Evolutionary conservation across 2,329 filamentous ascomycete genomes (phyloP).

Genomic region (Penicillium brevicompactum): DNA sequence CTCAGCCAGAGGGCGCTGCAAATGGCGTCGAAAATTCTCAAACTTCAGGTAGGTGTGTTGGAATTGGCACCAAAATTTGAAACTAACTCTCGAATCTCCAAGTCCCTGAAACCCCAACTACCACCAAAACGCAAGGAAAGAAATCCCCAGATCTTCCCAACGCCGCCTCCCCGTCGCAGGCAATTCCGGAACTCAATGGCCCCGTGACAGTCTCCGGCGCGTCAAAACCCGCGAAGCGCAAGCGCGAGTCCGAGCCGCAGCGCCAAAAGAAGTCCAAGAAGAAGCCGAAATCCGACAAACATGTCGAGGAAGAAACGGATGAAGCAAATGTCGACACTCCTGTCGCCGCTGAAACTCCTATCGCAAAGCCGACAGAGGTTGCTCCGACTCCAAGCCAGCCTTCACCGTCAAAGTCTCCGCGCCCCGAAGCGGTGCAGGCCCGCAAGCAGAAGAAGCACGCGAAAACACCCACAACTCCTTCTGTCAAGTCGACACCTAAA

Average conservation of each 20-base stretch:
- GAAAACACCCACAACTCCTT: background rate
- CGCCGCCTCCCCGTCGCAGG: background rate
- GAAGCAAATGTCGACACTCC: background rate
- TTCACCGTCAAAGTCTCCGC: background rate
- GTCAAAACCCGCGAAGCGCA: slow-evolving; percentile 30
- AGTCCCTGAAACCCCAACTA: slow-evolving; percentile 8
- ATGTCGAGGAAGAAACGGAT: background rate
- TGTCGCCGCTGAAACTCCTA: background rate
- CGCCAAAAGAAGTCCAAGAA: slow-evolving; percentile 8
- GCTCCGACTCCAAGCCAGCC: background rate
- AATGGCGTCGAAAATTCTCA: background rate
- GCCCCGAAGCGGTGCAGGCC: background rate
- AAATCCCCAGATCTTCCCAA: slow-evolving; percentile 6
- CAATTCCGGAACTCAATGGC: slow-evolving; percentile 1
- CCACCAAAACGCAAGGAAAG: slow-evolving; percentile 4
- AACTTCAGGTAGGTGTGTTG: background rate
- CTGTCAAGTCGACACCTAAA: background rate
- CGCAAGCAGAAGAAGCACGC: background rate
- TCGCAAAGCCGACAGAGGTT: background rate
- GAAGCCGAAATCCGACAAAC: background rate
- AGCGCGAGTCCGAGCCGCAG: slow-evolving; percentile 21
- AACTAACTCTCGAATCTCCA: slow-evolving; percentile 1
- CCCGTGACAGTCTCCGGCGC: slow-evolving; percentile 4
- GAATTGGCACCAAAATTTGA: background rate
- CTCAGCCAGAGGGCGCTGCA: slow-evolving; percentile 1